A percentile compares a stretch with the other conserved stretches of the same genome.
Evolutionary conservation across 2,329 filamentous ascomycete species (phyloP).

Genomic region (Fusarium penzigii): DNA sequence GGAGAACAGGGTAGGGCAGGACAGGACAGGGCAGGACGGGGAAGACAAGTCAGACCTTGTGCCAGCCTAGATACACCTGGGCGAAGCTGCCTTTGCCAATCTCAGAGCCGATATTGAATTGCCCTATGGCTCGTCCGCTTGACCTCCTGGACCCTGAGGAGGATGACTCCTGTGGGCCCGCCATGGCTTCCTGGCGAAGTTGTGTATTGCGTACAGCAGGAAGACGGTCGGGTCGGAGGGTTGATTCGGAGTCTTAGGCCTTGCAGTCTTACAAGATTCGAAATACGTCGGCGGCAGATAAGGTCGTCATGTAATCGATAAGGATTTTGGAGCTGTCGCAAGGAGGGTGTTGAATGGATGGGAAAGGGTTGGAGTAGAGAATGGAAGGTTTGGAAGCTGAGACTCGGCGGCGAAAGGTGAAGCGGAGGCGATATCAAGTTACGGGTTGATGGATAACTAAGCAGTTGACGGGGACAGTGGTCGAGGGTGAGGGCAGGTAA

Average conservation of each 20-base stretch:
- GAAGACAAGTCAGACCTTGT: constrained; percentile 59
- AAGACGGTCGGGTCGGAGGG: constrained; percentile 32
- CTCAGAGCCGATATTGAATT: constrained; percentile 81
- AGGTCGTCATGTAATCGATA: constrained; percentile 44
- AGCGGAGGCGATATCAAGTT: too few species aligned
- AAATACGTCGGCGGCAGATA: constrained; percentile 35
- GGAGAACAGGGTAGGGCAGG: constrained; percentile 11
- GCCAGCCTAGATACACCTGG: constrained; percentile 84
- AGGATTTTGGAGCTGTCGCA: constrained; percentile 10
- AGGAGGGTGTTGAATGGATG: neutral
- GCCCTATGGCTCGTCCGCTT: constrained; percentile 56
- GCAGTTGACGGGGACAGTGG: constrained; percentile 24
- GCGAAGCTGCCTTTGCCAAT: constrained; percentile 98
- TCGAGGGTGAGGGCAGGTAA: constrained; percentile 5
- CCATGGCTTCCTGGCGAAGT: constrained; percentile 40
- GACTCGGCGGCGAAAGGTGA: too few species aligned
- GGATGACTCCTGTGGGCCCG: constrained; percentile 40
- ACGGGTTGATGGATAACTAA: constrained; percentile 14
- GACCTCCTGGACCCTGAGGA: constrained; percentile 38
- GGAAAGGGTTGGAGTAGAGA: constrained; percentile 10
- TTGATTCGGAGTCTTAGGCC: constrained; percentile 34
- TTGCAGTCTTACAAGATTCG: constrained; percentile 36
- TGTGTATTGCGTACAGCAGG: constrained; percentile 32
- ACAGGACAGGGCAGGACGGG: constrained; percentile 2
- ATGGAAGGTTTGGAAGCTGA: too few species aligned